Evolutionary conservation across 106 monocot genomes (phyloP), one percentile per base, ranked within the genome.

Genomic region (Dioscorea dumetorum): DNA sequence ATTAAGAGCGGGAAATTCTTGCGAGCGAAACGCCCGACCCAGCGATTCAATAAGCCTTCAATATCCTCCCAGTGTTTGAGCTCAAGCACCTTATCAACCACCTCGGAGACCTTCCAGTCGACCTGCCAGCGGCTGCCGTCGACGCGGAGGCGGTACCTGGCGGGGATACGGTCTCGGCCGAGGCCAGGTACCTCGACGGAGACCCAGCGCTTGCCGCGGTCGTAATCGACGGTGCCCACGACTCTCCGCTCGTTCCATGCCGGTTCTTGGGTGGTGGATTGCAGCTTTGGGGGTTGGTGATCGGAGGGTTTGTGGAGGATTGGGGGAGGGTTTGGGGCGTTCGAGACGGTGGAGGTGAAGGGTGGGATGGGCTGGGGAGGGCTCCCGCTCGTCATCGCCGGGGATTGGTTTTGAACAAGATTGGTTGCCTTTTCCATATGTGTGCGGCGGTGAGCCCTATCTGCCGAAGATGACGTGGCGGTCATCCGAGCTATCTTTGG

Each of bases 51-150:
- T 24, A 93, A 74, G 49, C 69, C 84, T 1, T 93, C 92, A 57
- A 99, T 61, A 33, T 87, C 87, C 20, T 99, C 92, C 90, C 89
- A 84, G 51, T 74, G 82, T 0, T 81, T 58, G 19, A 99, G 87
- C 67, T 69, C 24, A 49, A 99, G 57, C 52, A 99, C 76, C 17
- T 70, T 67, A 33, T 67, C 72, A 18, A 80, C 97, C 17, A 92
- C 97, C 83, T 99, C 89, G 4, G 97, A 90, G 24, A 99, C 69
- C 74, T 77, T 89, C 92, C 97, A 93, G 58, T 99, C 90, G 67
- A 56, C 71, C 84, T 94, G 90, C 60, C 81, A 76, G 24, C 79
- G 71, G 61, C 64, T 75, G 9, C 83, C 88, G n/a, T 69, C 79
- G 9, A 85, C 83, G 22, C 87, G 82, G 60, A 85, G 70, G 22